Evolutionary conservation across 768 basidiomycete genomes (phyloP).

Genomic region (Kwoniella europaea): DNA sequence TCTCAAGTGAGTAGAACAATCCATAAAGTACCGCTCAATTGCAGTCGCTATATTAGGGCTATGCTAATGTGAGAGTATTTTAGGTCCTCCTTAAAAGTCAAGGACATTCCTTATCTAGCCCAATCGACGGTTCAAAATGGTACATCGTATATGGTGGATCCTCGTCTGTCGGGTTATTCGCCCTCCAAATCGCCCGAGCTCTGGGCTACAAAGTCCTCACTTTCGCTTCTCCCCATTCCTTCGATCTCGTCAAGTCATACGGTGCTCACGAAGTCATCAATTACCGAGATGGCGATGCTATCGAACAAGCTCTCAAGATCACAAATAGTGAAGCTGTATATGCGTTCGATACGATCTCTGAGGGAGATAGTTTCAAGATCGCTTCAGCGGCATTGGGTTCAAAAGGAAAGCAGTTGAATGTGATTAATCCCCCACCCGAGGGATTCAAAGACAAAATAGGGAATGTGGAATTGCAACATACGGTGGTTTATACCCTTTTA

Average conservation of each 20-base stretch:
- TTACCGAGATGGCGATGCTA: slow-evolving; percentile 47
- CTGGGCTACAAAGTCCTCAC: slow-evolving; percentile 57
- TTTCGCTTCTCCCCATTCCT: slow-evolving; percentile 58
- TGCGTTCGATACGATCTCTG: slow-evolving; percentile 45
- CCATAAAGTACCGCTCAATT: not conserved
- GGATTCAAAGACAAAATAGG: slow-evolving; percentile 24
- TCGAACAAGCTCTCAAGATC: slow-evolving; percentile 43
- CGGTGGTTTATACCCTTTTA: slow-evolving; percentile 42
- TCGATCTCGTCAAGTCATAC: slow-evolving; percentile 58
- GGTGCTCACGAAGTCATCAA: slow-evolving; percentile 62
- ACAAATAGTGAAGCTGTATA: slow-evolving; percentile 34
- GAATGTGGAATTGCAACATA: slow-evolving; percentile 37
- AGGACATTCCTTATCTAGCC: not conserved
- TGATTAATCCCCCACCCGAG: slow-evolving; percentile 29
- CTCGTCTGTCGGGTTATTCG: slow-evolving; percentile 59
- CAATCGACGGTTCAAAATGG: slow-evolving; percentile 1
- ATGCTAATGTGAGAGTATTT: not conserved
- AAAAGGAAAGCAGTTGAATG: slow-evolving; percentile 36
- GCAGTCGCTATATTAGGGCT: not conserved
- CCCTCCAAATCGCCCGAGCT: slow-evolving; percentile 45
- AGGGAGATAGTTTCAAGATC: slow-evolving; percentile 35
- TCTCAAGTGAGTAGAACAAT: slow-evolving; percentile 28
- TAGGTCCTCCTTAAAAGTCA: slow-evolving; percentile 14
- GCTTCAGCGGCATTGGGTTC: slow-evolving; percentile 31
- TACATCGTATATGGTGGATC: slow-evolving; percentile 55